Conservation (phyloP, 306 rosid genomes). For the Castanea sativa region DNA sequence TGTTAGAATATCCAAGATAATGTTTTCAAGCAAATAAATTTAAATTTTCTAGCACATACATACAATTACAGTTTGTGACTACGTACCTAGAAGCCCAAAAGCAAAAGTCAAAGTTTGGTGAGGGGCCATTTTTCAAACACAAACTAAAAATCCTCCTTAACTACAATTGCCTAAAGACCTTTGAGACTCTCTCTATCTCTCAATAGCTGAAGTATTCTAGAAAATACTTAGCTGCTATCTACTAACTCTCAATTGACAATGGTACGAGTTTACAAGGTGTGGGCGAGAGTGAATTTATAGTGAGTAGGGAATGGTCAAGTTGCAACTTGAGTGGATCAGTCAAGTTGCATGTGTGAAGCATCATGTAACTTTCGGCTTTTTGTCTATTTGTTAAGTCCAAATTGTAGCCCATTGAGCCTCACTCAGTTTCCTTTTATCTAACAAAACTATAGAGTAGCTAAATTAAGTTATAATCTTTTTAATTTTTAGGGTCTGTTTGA, state of each 20-base stretch:
- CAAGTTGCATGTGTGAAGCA: conserved; percentile 32
- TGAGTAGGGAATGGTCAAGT: background rate
- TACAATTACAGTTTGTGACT: background rate
- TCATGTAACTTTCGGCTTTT: conserved; percentile 27
- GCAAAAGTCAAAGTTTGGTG: conserved; percentile 44
- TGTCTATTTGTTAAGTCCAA: conserved; percentile 49
- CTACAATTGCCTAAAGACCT: background rate
- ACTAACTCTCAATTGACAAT: no score
- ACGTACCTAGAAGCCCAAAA: conserved; percentile 79
- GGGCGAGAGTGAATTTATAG: conserved; percentile 33
- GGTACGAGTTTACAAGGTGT: conserved; percentile 13
- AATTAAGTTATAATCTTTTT: background rate
- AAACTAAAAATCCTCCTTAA: background rate
- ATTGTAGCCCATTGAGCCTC: conserved; percentile 28
- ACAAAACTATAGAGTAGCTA: background rate
- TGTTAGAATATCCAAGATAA: no score
- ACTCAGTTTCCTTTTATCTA: conserved; percentile 20
- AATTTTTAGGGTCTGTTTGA: background rate
- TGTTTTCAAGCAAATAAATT: background rate
- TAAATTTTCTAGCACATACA: background rate
- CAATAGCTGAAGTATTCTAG: conserved; percentile 16
- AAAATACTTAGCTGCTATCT: background rate
- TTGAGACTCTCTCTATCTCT: conserved; percentile 1
- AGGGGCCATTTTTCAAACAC: conserved; percentile 44
- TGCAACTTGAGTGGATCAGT: conserved; percentile 7